Base-by-base conservation (phyloP, 2,329 filamentous ascomycete species). In the Penicillium griseofulvum region DNA sequence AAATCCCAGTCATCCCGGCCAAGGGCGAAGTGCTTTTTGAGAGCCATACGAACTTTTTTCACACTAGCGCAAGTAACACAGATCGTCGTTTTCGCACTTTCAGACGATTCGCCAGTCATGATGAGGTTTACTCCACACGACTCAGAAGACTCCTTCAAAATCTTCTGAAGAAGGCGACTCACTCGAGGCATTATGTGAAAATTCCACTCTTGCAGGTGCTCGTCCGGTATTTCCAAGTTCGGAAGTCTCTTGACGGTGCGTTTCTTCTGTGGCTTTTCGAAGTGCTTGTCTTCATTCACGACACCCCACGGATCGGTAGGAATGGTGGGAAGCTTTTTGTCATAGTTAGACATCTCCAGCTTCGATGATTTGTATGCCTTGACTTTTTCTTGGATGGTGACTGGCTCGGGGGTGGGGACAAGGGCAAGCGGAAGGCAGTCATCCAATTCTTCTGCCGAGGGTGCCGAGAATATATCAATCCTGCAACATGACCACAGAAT, bases 41-140 rank as follows among this genome's bases (percentile, higher is more conserved):
- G 72, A 8, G 81, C 77, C 29, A 81, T 78, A 61, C 84, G 82
- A 49, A 87, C 81, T 64, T 82, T 83, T 38, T 79, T 78, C 28
- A 76, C 72, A 56, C 82, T 86, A n/a, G 75, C 77, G 68, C 85
- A 87, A 19, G 83, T 85, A 37, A 87, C 80, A 58, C 85, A 83
- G 33, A 87, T 83, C 0, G 85, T 87, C 1, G 85, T 84, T 54
- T 78, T 78, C 8, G 83, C 83, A 24, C 77, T 82, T 46, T 83
- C 80, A 31, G 76, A 71, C 1, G 80, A 79, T 51, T 83, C 81
- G 19, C 85, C 85, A 48, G 85, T 81, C 64, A 83, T 82, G 57
- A 85, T 80, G 11, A 87, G 77, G 51, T 80, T 80, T 36, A 85
- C 85, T 52, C 81, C 83, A 61, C 83, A 81, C 2, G 83, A 85